A percentile compares a stretch with the other conserved stretches of the same genome.
These are phyloP conservation scores for Ehretia macrophylla DNA, from an alignment of 257 asterid species.

Conservation along the genomic window DNA sequence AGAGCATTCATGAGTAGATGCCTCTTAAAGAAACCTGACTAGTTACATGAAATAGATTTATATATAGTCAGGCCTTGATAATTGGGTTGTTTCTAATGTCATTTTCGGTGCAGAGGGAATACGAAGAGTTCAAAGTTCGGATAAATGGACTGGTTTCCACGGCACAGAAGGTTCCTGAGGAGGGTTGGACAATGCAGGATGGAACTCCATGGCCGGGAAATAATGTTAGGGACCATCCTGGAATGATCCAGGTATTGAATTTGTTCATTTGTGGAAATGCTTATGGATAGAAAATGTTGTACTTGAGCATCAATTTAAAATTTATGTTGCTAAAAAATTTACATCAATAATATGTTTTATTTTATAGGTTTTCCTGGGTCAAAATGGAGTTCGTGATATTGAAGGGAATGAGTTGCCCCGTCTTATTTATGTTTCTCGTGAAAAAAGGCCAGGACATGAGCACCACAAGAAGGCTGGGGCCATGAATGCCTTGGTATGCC, in stretches of 20 bases:
- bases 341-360: constrained; percentile 6
- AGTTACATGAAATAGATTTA: neutral
- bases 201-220: constrained; percentile 99
- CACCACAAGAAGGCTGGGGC: constrained; percentile 99
- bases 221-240: constrained; percentile 96
- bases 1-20: neutral
- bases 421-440: constrained; percentile 95
- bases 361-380: constrained; percentile 83
- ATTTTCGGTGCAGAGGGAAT: constrained; percentile 64
- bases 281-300: neutral
- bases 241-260: constrained; percentile 85
- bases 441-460: constrained; percentile 91
- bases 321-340: neutral
- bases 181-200: constrained; percentile 99
- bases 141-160: constrained; percentile 80
- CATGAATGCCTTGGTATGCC: constrained; percentile 69
- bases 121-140: constrained; percentile 85
- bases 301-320: neutral
- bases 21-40: neutral
- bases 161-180: constrained; percentile 94
- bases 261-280: constrained; percentile 2
- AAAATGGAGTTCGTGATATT: constrained; percentile 72
- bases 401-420: constrained; percentile 91
- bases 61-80: neutral
- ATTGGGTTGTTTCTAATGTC: no score